Percentiles rank a stretch among this genome's conserved stretches.
Conservation (phyloP, 257 asterid genomes). For the Solanum corneliomulleri region DNA sequence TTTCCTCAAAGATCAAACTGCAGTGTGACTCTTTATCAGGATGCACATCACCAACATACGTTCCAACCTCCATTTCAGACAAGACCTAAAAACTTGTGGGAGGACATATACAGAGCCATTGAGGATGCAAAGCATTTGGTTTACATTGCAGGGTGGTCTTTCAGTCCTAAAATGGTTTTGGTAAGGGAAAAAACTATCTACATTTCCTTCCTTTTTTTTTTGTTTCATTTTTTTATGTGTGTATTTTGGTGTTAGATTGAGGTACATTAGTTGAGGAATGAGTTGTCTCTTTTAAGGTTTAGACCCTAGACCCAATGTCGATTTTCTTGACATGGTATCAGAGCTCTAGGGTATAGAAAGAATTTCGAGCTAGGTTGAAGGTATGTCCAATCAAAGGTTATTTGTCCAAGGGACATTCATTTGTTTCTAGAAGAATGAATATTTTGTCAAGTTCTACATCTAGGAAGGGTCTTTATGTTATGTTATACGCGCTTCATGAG, state of each 20-base stretch:
- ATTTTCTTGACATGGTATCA: neutral
- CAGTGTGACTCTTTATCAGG: conserved; percentile 57
- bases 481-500: neutral
- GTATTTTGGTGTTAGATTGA: neutral
- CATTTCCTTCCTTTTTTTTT: neutral
- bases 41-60: conserved; percentile 52
- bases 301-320: neutral
- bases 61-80: conserved; percentile 44
- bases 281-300: neutral
- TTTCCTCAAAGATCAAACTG: conserved; percentile 68
- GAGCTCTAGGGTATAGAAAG: neutral
- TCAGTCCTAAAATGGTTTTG: conserved; percentile 54
- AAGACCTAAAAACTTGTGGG: conserved; percentile 57
- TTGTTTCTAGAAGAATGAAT: neutral
- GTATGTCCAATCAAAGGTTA: neutral
- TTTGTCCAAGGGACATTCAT: neutral
- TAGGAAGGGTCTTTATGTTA: neutral
- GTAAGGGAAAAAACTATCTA: conserved; percentile 18
- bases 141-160: conserved; percentile 85
- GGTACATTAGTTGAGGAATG: neutral
- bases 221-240: neutral
- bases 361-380: neutral
- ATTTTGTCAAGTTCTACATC: neutral
- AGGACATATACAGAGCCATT: conserved; percentile 65
- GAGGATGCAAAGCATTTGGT: conserved; percentile 76